These are phyloP conservation scores for Vanderwaltozyma polyspora DNA, from an alignment of 805 yeast genomes.

Conservation along the genomic window DNA sequence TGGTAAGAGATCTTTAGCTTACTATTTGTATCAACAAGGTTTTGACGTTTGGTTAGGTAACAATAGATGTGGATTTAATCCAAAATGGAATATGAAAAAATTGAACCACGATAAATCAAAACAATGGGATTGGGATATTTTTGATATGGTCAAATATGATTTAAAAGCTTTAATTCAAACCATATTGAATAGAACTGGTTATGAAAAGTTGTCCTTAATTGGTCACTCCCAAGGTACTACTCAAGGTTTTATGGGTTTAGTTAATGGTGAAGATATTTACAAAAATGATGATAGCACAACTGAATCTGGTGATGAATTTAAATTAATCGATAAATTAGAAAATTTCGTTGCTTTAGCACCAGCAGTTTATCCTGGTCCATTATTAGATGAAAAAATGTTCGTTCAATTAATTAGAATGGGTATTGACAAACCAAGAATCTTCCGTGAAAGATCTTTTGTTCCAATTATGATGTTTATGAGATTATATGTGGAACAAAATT, in stretches of 20 bases:
- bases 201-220: conserved; percentile 43
- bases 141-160: conserved; percentile 70
- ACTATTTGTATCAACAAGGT: conserved; percentile 40
- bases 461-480: conserved; percentile 61
- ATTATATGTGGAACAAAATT: conserved; percentile 33
- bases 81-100: conserved; percentile 41
- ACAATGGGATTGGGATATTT: conserved; percentile 91
- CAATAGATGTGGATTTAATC: conserved; percentile 76
- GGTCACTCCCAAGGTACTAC: conserved; percentile 95
- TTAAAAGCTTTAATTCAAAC: conserved; percentile 59
- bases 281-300: conserved; percentile 3
- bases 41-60: conserved; percentile 90
- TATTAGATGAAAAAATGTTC: conserved; percentile 51
- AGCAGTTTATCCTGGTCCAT: conserved; percentile 77
- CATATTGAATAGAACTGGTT: conserved; percentile 34
- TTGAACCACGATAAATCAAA: conserved; percentile 6
- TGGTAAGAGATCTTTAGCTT: conserved; percentile 69
- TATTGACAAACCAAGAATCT: conserved; percentile 37
- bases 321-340: conserved; percentile 43
- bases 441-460: conserved; percentile 70
- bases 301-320: conserved; percentile 3
- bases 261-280: conserved; percentile 28
- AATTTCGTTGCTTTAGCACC: conserved; percentile 76
- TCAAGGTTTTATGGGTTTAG: conserved; percentile 61
- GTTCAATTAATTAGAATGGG: conserved; percentile 46